A percentile compares a stretch with the other conserved stretches of the same genome.
phyloP scores from a whole-genome alignment of 257 asterid species.

The Petunia axillaris region DNA sequence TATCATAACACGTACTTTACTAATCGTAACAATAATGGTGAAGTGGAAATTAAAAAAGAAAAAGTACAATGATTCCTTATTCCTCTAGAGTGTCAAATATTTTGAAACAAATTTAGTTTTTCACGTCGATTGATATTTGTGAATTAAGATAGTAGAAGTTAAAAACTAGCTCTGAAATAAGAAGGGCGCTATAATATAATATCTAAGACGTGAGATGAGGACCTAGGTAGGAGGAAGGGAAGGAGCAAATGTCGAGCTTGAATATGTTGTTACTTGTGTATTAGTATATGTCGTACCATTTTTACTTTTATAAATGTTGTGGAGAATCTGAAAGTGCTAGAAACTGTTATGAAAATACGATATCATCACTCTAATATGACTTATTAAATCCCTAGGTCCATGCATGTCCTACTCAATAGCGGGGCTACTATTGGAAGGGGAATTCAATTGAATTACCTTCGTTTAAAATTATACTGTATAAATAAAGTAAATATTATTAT shows the following conservation, averaged over 20 bases:
- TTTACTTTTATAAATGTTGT: background rate
- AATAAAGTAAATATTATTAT: too few relatives aligned
- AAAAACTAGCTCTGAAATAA: too few relatives aligned
- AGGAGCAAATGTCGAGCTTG: constrained; percentile 1
- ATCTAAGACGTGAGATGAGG: background rate
- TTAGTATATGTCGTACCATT: background rate
- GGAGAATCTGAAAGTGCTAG: background rate
- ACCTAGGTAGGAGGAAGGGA: constrained; percentile 5
- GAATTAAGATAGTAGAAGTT: too few relatives aligned
- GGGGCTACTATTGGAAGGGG: too few relatives aligned
- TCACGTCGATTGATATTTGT: too few relatives aligned
- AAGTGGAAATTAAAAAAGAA: too few relatives aligned
- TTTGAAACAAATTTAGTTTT: background rate
- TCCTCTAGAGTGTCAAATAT: background rate
- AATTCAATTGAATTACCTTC: too few relatives aligned
- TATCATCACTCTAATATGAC: background rate
- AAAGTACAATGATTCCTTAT: too few relatives aligned
- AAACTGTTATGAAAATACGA: background rate
- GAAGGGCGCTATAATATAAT: background rate
- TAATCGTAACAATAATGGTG: background rate
- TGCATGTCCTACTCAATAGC: background rate
- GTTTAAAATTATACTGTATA: too few relatives aligned
- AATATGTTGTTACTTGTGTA: background rate
- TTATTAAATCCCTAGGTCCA: background rate
- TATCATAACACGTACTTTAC: background rate